A percentile compares a stretch with the other conserved stretches of the same genome.
Conservation (phyloP, 495 filamentous ascomycete genomes). For the Choiromyces venosus region DNA sequence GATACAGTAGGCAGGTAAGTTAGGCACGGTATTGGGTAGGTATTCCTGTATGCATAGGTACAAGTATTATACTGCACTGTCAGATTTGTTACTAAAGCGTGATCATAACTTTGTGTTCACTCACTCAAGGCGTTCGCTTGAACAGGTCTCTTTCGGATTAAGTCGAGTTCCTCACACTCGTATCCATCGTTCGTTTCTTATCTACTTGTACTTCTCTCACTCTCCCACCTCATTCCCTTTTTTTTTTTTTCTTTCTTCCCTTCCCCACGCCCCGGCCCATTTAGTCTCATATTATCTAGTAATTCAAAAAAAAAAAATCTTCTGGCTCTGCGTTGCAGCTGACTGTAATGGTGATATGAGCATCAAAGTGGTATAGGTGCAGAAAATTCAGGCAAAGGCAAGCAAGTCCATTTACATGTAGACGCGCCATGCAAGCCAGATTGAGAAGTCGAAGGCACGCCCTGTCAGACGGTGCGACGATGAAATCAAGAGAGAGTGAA, state of each 20-base stretch:
- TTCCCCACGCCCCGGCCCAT: neutral
- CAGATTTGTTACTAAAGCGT: constrained; percentile 3
- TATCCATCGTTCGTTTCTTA: neutral
- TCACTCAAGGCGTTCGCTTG: neutral
- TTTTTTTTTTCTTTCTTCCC: neutral
- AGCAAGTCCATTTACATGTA: constrained; percentile 22
- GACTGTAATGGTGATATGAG: constrained; percentile 11
- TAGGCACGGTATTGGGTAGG: neutral
- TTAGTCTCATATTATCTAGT: neutral
- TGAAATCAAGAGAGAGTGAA: constrained; percentile 10
- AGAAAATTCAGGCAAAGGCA: constrained; percentile 36
- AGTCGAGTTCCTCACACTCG: neutral
- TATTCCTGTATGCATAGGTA: neutral
- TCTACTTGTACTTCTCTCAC: neutral
- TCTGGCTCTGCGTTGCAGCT: neutral
- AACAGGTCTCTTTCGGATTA: neutral
- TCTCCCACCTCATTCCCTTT: too few relatives aligned
- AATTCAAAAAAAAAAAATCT: neutral
- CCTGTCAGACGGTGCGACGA: constrained; percentile 37
- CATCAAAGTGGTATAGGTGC: constrained; percentile 37
- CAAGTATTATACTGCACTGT: neutral
- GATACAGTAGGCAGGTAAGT: neutral
- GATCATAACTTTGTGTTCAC: neutral
- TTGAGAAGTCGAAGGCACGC: constrained; percentile 35
- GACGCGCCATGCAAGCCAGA: constrained; percentile 29